phyloP scores from a whole-genome alignment of 2,329 filamentous ascomycete genomes.

The Phialocephala sp. region DNA sequence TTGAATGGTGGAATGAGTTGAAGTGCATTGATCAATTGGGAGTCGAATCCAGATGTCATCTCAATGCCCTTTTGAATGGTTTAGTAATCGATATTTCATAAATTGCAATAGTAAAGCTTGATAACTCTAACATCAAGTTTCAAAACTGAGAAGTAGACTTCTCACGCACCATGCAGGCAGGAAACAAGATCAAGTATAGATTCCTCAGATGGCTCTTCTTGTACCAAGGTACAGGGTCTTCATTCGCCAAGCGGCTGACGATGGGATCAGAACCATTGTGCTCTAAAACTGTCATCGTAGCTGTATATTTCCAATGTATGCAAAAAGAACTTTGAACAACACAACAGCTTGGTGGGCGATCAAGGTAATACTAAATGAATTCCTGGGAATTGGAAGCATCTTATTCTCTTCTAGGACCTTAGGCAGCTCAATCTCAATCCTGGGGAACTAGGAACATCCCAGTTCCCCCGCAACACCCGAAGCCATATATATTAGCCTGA shows the following conservation, averaged over 20 bases:
- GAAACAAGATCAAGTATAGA: constrained; percentile 49
- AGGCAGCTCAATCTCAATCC: neutral
- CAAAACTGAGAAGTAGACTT: too few relatives aligned
- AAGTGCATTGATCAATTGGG: constrained; percentile 53
- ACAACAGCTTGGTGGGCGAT: neutral
- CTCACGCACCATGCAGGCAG: constrained; percentile 51
- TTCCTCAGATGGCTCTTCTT: constrained; percentile 46
- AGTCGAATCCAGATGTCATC: constrained; percentile 60
- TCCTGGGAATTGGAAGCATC: neutral
- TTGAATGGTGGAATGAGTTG: constrained; percentile 45
- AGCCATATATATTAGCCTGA: neutral
- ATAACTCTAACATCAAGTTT: neutral
- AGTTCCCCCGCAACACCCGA: neutral
- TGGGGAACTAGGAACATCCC: neutral
- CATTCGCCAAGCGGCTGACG: constrained; percentile 47
- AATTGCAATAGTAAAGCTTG: neutral
- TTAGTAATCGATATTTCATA: neutral
- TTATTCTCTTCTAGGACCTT: neutral
- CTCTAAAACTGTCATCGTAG: neutral
- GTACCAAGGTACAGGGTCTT: constrained; percentile 48
- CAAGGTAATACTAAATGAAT: neutral
- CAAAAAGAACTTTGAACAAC: neutral
- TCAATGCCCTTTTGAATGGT: constrained; percentile 48
- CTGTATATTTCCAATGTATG: neutral
- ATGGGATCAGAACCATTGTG: constrained; percentile 42